These are phyloP conservation scores for Yamadazyma atmosphaerica DNA, from an alignment of 1,139 yeast genomes.

Conservation along the genomic window DNA sequence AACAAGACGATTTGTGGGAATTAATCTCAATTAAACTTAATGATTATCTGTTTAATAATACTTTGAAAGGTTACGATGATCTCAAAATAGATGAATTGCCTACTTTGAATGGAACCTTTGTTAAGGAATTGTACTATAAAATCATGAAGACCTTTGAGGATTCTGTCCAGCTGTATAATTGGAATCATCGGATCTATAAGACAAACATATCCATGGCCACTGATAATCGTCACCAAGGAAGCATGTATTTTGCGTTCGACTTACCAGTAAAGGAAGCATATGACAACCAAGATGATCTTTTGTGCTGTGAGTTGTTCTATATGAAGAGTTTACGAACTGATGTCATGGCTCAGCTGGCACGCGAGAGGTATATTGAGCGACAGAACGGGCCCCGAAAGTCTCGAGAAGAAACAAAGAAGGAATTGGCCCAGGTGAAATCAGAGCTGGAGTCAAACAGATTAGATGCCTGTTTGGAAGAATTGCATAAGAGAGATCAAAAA, in stretches of 20 bases:
- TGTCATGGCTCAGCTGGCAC: constrained; percentile 25
- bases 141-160: constrained; percentile 17
- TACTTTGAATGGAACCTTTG: constrained; percentile 29
- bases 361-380: constrained; percentile 15
- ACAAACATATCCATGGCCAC: constrained; percentile 7
- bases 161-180: constrained; percentile 8
- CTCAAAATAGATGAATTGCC: constrained; percentile 26
- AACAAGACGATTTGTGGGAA: constrained; percentile 37
- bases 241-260: constrained; percentile 13
- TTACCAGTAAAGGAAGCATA: constrained; percentile 19
- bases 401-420: not conserved
- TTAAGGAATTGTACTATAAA: constrained; percentile 25
- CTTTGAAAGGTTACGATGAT: constrained; percentile 8
- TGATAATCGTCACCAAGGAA: constrained; percentile 6
- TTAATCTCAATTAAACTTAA: constrained; percentile 34
- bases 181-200: constrained; percentile 10
- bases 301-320: constrained; percentile 27
- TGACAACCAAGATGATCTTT: constrained; percentile 16
- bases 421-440: constrained; percentile 13
- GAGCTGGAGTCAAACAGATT: constrained; percentile 15
- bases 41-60: constrained; percentile 19
- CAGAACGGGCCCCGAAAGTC: constrained; percentile 3
- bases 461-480: constrained; percentile 24
- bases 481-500: constrained; percentile 24
- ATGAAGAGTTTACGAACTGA: constrained; percentile 25